phyloP scores from a whole-genome alignment of 805 yeast species.

The Priceomyces carsonii region DNA sequence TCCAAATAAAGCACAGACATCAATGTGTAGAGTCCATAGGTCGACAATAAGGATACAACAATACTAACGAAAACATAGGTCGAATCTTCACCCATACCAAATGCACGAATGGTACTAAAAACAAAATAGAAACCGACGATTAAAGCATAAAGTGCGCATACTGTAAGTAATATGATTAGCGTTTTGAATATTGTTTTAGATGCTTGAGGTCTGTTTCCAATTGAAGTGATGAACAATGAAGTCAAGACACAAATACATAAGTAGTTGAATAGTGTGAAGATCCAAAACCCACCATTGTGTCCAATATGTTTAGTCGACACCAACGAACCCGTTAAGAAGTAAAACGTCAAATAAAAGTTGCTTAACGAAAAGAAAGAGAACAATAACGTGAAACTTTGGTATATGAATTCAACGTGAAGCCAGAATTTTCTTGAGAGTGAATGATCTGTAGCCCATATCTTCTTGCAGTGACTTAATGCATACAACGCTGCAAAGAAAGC shows the following conservation, averaged over 20 bases:
- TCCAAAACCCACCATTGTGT: conserved; percentile 74
- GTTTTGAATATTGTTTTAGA: conserved; percentile 75
- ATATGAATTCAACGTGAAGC: conserved; percentile 75
- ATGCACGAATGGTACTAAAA: conserved; percentile 46
- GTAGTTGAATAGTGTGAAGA: conserved; percentile 85
- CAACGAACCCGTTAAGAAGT: conserved; percentile 88
- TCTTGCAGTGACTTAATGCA: conserved; percentile 73
- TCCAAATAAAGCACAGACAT: conserved; percentile 86
- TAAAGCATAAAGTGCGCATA: conserved; percentile 81
- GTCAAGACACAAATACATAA: conserved; percentile 78
- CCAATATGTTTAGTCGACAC: conserved; percentile 46
- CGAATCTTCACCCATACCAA: conserved; percentile 42
- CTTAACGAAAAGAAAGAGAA: conserved; percentile 93
- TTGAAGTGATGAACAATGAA: conserved; percentile 86
- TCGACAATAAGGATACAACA: conserved; percentile 81
- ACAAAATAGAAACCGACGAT: conserved; percentile 83
- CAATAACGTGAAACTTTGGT: conserved; percentile 75
- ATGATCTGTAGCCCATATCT: conserved; percentile 81
- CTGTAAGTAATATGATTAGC: conserved; percentile 68
- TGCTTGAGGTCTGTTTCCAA: conserved; percentile 98
- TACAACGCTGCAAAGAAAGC: conserved; percentile 94
- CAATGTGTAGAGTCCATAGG: conserved; percentile 84
- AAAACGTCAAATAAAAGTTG: conserved; percentile 89
- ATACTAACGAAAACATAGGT: conserved; percentile 66
- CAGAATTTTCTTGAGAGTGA: conserved; percentile 64